Conservation (phyloP, 306 rosid species). For the Prunus kanzakura region DNA sequence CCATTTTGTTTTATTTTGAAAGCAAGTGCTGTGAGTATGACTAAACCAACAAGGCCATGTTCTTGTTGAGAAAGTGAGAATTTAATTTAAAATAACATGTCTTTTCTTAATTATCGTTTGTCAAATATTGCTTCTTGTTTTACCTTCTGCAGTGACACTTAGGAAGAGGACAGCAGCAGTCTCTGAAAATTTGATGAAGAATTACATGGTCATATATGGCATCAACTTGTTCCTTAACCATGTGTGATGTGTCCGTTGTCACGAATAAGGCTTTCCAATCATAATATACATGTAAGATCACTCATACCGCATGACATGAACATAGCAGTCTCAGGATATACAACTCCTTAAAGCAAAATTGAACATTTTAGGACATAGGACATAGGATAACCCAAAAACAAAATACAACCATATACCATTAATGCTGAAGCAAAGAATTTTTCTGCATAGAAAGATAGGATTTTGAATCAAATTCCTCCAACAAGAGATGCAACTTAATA, state of each 20-base stretch:
- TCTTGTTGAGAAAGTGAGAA: too few relatives aligned
- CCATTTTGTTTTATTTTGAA: conserved; percentile 4
- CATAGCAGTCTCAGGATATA: too few relatives aligned
- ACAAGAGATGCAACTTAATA: not conserved
- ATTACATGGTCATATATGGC: not conserved
- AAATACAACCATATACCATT: not conserved
- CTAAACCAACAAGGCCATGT: too few relatives aligned
- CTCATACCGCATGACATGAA: too few relatives aligned
- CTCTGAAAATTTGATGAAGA: not conserved
- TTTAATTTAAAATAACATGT: not conserved
- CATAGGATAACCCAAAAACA: not conserved
- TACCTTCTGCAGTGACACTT: not conserved
- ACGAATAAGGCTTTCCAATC: too few relatives aligned
- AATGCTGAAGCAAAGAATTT: conserved; percentile 6
- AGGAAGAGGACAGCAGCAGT: not conserved
- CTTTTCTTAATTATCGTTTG: not conserved
- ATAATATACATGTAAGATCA: too few relatives aligned
- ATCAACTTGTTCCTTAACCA: too few relatives aligned
- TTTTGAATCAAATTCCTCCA: not conserved
- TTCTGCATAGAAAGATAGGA: not conserved
- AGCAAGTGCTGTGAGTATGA: not conserved
- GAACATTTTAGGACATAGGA: too few relatives aligned
- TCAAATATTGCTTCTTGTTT: not conserved
- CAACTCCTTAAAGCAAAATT: too few relatives aligned
- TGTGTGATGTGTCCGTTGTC: too few relatives aligned